Conservation (phyloP, 495 filamentous ascomycete species). For the Aspergillus coremiiformis region DNA sequence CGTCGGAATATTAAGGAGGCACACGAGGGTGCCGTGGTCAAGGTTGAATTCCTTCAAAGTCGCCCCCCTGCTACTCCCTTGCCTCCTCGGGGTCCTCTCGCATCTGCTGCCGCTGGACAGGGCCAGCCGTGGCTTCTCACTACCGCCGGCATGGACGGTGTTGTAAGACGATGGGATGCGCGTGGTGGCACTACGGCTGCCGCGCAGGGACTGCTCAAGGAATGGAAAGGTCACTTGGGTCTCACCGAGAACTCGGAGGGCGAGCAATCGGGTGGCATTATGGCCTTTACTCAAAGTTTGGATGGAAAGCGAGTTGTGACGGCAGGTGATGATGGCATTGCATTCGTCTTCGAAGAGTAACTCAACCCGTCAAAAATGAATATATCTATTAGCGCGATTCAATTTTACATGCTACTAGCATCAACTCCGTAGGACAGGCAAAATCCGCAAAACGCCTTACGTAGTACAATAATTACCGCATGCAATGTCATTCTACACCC, state of each 20-base stretch:
- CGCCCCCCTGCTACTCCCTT: constrained; percentile 16
- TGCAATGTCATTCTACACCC: neutral
- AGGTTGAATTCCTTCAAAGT: constrained; percentile 74
- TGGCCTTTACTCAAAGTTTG: constrained; percentile 79
- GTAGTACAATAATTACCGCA: neutral
- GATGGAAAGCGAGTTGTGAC: constrained; percentile 65
- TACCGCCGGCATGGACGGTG: constrained; percentile 76
- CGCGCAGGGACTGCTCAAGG: constrained; percentile 57
- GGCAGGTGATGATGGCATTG: constrained; percentile 77
- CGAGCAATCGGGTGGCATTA: constrained; percentile 62
- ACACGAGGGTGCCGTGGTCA: constrained; percentile 79
- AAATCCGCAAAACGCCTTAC: neutral
- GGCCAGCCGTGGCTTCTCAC: constrained; percentile 60
- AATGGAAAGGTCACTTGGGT: constrained; percentile 77
- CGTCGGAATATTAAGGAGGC: constrained; percentile 71
- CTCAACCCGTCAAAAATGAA: neutral
- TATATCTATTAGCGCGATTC: constrained; percentile 2
- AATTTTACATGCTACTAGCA: neutral
- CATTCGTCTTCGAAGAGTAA: constrained; percentile 58
- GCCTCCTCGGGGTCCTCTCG: constrained; percentile 18
- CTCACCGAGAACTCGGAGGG: constrained; percentile 62
- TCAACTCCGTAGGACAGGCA: neutral
- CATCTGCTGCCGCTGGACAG: constrained; percentile 22
- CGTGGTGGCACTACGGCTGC: constrained; percentile 64
- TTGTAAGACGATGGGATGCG: constrained; percentile 79